These are phyloP conservation scores for Tephrocybe sp. DNA, from an alignment of 768 basidiomycete genomes.

Conservation along the genomic window DNA sequence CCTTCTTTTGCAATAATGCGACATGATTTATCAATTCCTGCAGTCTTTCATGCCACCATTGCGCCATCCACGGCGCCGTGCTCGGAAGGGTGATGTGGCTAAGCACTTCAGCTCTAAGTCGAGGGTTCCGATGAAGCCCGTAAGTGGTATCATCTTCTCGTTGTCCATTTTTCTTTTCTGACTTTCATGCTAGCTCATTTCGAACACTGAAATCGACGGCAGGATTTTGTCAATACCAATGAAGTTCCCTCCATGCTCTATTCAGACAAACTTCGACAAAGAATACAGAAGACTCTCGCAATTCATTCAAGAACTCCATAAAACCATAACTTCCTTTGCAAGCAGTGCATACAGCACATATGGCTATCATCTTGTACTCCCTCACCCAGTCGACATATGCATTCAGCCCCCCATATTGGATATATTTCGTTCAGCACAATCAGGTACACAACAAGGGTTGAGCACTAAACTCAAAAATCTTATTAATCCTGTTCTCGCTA, in stretches of 20 bases:
- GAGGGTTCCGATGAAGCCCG: no score
- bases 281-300: background rate
- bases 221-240: no score
- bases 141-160: no score
- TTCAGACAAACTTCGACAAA: background rate
- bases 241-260: no score
- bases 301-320: background rate
- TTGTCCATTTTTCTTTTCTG: no score
- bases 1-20: background rate
- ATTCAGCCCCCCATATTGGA: background rate
- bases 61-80: background rate
- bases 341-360: background rate
- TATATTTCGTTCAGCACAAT: background rate
- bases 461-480: background rate
- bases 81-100: background rate
- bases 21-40: background rate
- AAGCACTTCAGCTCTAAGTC: no score
- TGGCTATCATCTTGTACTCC: background rate
- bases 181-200: no score
- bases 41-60: background rate
- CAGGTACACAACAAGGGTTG: background rate
- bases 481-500: background rate
- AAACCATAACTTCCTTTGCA: background rate
- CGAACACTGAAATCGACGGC: no score
- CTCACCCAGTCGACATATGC: constrained; percentile 2